These are phyloP conservation scores for Cladosporium sp. DNA, from an alignment of 2,329 filamentous ascomycete genomes.

Conservation along the genomic window DNA sequence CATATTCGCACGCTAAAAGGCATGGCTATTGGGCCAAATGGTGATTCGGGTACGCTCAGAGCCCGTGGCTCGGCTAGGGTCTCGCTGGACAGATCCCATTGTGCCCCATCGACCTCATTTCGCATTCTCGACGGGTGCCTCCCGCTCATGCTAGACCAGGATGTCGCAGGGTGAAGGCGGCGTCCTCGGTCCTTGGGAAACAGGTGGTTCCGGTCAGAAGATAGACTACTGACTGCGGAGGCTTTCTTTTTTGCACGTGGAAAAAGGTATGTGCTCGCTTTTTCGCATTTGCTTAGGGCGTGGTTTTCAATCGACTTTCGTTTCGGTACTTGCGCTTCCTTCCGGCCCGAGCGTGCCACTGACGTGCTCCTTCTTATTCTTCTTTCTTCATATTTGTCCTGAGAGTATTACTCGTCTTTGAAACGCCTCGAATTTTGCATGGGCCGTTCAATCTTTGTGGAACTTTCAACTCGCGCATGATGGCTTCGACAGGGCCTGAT, in stretches of 20 bases:
- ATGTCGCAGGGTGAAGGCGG: neutral
- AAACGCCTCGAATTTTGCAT: neutral
- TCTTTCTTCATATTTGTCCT: neutral
- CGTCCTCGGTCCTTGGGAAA: neutral
- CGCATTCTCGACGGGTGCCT: neutral
- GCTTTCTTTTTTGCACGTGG: neutral
- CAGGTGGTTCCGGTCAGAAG: neutral
- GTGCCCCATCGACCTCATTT: conserved; percentile 9
- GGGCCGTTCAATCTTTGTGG: neutral
- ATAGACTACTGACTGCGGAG: neutral
- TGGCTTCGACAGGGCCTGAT: conserved; percentile 19
- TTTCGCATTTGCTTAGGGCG: neutral
- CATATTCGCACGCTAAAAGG: neutral
- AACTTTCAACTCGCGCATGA: conserved; percentile 9
- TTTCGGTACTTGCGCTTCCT: conserved; percentile 8
- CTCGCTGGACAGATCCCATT: conserved; percentile 9
- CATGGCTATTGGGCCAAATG: neutral
- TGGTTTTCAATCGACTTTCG: neutral
- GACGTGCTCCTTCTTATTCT: neutral
- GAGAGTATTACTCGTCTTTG: neutral
- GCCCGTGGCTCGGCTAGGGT: neutral
- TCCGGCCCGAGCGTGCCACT: neutral
- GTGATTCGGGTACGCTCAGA: neutral
- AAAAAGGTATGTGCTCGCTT: neutral
- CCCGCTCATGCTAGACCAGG: conserved; percentile 4